phyloP scores from a whole-genome alignment of 139 green algal genomes.

The Chlamydomonas eustigma region DNA sequence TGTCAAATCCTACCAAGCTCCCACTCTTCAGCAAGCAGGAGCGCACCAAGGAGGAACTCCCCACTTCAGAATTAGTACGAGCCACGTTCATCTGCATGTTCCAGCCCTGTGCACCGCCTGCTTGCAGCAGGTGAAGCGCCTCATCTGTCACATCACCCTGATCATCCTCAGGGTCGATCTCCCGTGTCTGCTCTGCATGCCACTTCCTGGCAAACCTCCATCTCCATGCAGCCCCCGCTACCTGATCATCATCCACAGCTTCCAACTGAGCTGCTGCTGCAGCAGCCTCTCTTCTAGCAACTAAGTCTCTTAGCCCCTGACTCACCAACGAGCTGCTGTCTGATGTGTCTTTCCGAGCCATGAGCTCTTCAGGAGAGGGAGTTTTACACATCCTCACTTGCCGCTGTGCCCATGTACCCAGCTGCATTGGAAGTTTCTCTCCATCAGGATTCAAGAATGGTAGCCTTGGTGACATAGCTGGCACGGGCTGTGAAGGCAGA shows the following conservation, averaged over 20 bases:
- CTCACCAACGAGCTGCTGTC: background rate
- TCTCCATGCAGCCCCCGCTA: constrained; percentile 37
- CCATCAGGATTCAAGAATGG: too few relatives aligned
- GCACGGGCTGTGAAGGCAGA: too few relatives aligned
- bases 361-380: background rate
- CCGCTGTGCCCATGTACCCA: background rate
- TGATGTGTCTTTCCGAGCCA: background rate
- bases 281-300: background rate
- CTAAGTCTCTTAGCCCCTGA: background rate
- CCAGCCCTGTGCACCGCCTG: constrained; percentile 24
- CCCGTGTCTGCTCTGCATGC: constrained; percentile 44
- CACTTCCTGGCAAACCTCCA: constrained; percentile 52
- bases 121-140: constrained; percentile 36
- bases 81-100: constrained; percentile 15
- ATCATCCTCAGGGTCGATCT: background rate
- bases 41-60: background rate
- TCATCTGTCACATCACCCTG: constrained; percentile 41
- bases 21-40: background rate
- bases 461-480: too few relatives aligned
- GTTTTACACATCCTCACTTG: background rate
- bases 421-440: background rate
- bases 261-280: background rate
- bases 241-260: constrained; percentile 23
- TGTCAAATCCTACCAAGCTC: background rate
- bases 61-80: background rate